phyloP scores from a whole-genome alignment of 768 basidiomycete genomes.

The Xerocomellus amylosporus region DNA sequence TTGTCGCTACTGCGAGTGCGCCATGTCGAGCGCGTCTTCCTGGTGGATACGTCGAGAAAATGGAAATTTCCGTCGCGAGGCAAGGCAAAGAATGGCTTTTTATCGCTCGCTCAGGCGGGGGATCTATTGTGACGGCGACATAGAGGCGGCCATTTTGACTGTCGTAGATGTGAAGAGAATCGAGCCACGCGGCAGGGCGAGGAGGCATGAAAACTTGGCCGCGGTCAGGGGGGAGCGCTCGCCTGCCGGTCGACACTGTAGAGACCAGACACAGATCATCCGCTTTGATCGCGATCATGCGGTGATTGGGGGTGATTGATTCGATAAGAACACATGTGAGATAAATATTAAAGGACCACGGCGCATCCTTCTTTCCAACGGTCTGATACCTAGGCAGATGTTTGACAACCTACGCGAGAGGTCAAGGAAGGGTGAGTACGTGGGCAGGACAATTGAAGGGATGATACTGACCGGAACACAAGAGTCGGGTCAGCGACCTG shows the following conservation, averaged over 20 bases:
- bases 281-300: no score
- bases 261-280: no score
- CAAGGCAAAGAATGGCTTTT: not conserved
- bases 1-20: not conserved
- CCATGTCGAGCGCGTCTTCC: not conserved
- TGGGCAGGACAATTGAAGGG: not conserved
- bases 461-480: not conserved
- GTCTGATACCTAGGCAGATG: not conserved
- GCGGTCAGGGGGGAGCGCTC: not conserved
- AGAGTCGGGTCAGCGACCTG: not conserved
- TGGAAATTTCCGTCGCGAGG: not conserved
- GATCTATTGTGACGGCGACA: not conserved
- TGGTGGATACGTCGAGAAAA: not conserved
- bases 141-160: no score
- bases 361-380: not conserved
- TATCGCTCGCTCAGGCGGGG: not conserved
- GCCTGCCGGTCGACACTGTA: no score
- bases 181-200: not conserved
- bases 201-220: not conserved
- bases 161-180: fast-evolving
- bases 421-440: not conserved
- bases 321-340: not conserved
- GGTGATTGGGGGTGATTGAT: no score
- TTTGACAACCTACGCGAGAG: not conserved
- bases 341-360: not conserved